Conservation (phyloP, 192 early-diverging fungal species). For the Podila horticola region DNA sequence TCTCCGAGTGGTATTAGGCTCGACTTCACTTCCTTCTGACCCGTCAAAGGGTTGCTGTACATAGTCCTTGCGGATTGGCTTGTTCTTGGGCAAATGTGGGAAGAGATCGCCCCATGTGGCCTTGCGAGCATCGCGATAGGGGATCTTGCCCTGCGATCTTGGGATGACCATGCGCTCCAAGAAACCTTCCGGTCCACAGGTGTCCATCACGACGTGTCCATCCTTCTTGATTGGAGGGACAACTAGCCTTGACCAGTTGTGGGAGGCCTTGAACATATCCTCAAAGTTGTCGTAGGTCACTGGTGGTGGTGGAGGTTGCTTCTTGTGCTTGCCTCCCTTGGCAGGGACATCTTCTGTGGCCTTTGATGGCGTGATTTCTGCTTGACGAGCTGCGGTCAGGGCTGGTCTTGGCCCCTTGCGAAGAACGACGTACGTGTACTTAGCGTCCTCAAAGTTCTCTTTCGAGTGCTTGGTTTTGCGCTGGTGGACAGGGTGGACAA, state of each 20-base stretch:
- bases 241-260: constrained; percentile 76
- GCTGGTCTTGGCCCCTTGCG: constrained; percentile 70
- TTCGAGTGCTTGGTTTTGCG: constrained; percentile 76
- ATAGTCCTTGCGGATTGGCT: constrained; percentile 27
- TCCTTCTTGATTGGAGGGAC: constrained; percentile 82
- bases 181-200: constrained; percentile 55
- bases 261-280: constrained; percentile 53
- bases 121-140: constrained; percentile 81
- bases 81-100: constrained; percentile 76
- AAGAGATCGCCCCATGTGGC: constrained; percentile 86
- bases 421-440: constrained; percentile 83
- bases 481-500: constrained; percentile 9
- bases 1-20: neutral
- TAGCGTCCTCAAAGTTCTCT: constrained; percentile 74
- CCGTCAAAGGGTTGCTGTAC: constrained; percentile 17
- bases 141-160: constrained; percentile 73
- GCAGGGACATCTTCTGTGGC: neutral
- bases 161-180: constrained; percentile 78
- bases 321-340: constrained; percentile 39
- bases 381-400: constrained; percentile 1
- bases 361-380: neutral
- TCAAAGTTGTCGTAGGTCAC: constrained; percentile 29
- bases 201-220: constrained; percentile 80
- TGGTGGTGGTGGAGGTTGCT: constrained; percentile 32
- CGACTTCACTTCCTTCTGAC: neutral